Evolutionary conservation across 2,329 filamentous ascomycete genomes (phyloP).

Genomic region (Calonectria henricotiae): DNA sequence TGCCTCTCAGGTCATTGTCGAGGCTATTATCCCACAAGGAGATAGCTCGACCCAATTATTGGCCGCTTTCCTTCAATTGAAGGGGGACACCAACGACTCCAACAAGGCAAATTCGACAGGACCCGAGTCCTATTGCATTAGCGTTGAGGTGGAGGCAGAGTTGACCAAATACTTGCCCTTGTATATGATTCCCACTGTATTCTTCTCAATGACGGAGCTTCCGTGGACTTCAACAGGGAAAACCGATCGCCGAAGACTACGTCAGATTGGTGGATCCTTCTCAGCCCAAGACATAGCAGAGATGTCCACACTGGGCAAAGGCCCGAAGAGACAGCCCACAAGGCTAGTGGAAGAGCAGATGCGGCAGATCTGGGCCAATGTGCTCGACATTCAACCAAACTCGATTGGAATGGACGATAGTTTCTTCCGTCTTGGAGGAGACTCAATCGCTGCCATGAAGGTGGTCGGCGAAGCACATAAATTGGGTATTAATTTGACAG

Average conservation of each 20-base stretch:
- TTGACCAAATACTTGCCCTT: constrained; percentile 33
- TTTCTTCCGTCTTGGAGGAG: constrained; percentile 53
- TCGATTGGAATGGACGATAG: constrained; percentile 54
- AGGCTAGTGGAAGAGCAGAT: neutral
- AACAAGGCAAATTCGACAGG: neutral
- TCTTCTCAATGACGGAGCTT: constrained; percentile 34
- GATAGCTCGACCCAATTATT: neutral
- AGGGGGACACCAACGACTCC: neutral
- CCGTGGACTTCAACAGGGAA: constrained; percentile 42
- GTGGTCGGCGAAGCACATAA: constrained; percentile 41
- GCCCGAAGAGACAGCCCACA: neutral
- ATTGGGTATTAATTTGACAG: constrained; percentile 28
- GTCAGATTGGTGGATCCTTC: constrained; percentile 34
- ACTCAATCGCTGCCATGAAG: constrained; percentile 51
- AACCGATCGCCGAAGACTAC: constrained; percentile 35
- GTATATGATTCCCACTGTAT: constrained; percentile 45
- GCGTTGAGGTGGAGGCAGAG: constrained; percentile 5
- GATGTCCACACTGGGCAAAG: neutral
- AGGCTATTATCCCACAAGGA: neutral
- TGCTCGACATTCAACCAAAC: constrained; percentile 34
- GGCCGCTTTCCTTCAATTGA: constrained; percentile 7
- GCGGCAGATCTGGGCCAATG: constrained; percentile 37
- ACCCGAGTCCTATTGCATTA: neutral
- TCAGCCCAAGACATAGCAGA: constrained; percentile 60
- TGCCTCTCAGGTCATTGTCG: neutral